A percentile compares a stretch with the other conserved stretches of the same genome.
These are phyloP conservation scores for Geum urbanum DNA, from an alignment of 306 rosid species.

Conservation along the genomic window DNA sequence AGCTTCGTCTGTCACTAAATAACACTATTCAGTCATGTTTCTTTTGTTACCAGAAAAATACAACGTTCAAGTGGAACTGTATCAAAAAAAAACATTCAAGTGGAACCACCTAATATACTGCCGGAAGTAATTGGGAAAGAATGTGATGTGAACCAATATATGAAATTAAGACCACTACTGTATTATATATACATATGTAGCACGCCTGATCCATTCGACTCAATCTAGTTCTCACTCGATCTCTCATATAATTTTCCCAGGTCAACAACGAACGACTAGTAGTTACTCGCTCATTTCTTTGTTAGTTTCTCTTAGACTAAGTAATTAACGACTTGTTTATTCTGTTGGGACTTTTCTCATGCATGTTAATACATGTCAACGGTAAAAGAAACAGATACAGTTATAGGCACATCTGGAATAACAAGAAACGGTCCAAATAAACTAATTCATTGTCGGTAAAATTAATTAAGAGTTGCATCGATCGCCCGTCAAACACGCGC, in stretches of 20 bases:
- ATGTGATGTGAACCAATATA: background rate
- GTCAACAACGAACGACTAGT: slow-evolving; percentile 4
- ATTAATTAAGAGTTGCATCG: background rate
- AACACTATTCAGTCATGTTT: too few relatives aligned
- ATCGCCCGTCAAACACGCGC: slow-evolving; percentile 28
- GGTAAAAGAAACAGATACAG: background rate
- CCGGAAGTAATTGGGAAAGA: background rate
- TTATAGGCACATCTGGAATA: background rate
- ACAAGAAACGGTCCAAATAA: background rate
- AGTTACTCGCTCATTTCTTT: background rate
- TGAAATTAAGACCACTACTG: background rate
- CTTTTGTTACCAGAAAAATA: background rate
- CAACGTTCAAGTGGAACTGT: background rate
- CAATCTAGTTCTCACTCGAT: background rate
- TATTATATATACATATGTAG: background rate
- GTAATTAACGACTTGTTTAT: background rate
- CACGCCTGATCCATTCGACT: background rate
- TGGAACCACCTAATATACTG: background rate
- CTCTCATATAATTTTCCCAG: background rate
- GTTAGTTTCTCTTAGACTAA: background rate
- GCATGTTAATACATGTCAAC: background rate
- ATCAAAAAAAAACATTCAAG: too few relatives aligned
- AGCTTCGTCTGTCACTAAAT: too few relatives aligned
- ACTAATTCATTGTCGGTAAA: background rate
- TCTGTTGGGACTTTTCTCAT: background rate